Evolutionary conservation across 23 red algal species (phyloP).

Genomic region (Cyanidioschyzon merolae): DNA sequence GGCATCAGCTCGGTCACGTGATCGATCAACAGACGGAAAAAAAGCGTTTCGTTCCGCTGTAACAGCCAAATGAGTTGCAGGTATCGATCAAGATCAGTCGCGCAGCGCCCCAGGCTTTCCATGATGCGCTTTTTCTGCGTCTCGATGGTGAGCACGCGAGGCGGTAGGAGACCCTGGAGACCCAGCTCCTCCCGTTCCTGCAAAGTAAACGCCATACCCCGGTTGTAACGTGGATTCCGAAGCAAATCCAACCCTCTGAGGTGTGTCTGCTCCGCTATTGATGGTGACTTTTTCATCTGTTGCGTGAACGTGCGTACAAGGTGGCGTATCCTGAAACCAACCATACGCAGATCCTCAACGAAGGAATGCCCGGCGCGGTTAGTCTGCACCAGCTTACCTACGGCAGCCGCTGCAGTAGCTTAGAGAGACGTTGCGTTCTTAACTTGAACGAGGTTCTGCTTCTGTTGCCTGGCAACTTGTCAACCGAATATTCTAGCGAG

Average conservation of each 20-base stretch:
- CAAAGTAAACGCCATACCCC: constrained; percentile 66
- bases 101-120: constrained; percentile 9
- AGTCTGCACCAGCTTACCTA: too few species aligned
- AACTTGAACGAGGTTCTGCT: too few species aligned
- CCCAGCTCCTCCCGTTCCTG: constrained; percentile 35
- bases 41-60: constrained; percentile 82
- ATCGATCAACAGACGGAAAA: constrained; percentile 64
- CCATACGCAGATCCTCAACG: too few species aligned
- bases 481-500: too few species aligned
- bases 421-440: too few species aligned
- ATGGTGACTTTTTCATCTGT: neutral
- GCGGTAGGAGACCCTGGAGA: constrained; percentile 61
- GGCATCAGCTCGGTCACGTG: constrained; percentile 76
- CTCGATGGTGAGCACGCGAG: constrained; percentile 27
- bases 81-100: constrained; percentile 50
- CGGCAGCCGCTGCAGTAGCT: too few species aligned
- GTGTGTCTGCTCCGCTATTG: constrained; percentile 5
- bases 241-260: constrained; percentile 38
- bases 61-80: constrained; percentile 57
- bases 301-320: neutral
- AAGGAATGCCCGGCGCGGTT: too few species aligned
- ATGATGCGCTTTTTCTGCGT: constrained; percentile 48
- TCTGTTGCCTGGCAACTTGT: too few species aligned
- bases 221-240: constrained; percentile 67
- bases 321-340: too few species aligned